Base-by-base conservation (phyloP, 1,139 yeast genomes). In the Kurtzmaniella quercitrusa region DNA sequence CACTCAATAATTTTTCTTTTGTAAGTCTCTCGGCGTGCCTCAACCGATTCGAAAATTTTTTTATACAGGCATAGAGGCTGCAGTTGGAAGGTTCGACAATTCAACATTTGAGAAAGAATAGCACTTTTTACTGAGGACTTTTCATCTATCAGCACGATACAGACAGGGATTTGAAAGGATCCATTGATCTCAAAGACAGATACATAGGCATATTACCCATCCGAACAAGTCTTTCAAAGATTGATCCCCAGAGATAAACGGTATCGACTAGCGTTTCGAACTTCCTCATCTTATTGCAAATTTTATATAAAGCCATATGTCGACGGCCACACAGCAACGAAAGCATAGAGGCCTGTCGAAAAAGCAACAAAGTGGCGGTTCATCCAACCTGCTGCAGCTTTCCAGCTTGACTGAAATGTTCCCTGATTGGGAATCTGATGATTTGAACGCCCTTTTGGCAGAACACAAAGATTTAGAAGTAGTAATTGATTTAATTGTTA, bases 371-470 rank as follows among this genome's bases (percentile, higher is more conserved):
- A 34, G n/a, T 34, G 27, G 25, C 19, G 25, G 38, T 36, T 11
- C 23, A 11, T n/a, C 21, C 27, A 14, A 9, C 19, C 38, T 36
- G 46, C 46, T 37, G 23, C 41, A 19, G 34, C 71, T 89, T 55
- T 67, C 74, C 48, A 78, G 85, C 41, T 77, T 93, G 58, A 68
- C 75, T 45, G 98, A 93, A 63, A 74, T 93, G 74, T 91, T 93
- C 70, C 96, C 97, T 37, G 96, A 88, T 60, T 93, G 98, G 98
- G 80, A 88, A 46, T 73, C 78, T 43, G 96, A 87, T 39, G 98
- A 93, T 62, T 80, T 93, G 62, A 68, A 76, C 43, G 79, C 85
- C 44, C 82, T 89, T 48, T 80, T 91, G 53, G 73, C 74, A 47
- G 98, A 93, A 65, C 79, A 85, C 54, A 61, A 67, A 48, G 90